Evolutionary conservation across 148 eudicot species (phyloP), one percentile per base, ranked within the genome.

Genomic region (Nepenthes gracilis): DNA sequence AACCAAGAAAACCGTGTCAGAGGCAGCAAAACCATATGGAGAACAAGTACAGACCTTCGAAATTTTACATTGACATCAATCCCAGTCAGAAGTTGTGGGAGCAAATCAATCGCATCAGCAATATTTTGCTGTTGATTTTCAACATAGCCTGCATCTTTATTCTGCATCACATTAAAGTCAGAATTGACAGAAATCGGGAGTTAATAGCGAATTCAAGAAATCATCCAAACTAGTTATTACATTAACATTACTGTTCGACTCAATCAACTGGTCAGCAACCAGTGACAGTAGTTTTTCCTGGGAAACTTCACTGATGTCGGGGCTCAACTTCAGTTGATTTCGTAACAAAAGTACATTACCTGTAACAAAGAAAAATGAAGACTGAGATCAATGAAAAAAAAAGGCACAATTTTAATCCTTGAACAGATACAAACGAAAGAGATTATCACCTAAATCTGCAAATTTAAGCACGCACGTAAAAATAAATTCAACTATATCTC

Each of bases 1-100:
- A 55, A 59, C 11, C 12, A 5, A 43, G 23, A 35, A 7, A 15
- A 43, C 49, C 7, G 1, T 2, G 6, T 2, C n/a, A 38, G 35
- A 5, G 53, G 53, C n/a, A 49, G 11, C n/a, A 1, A n/a, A 49
- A 49, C 2, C 12, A 49, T 2, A 49, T 49, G 10, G 13, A 11
- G 53, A 36, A 40, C 55, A 23, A 67, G 61, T 43, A 62, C 59
- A 64, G 71, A 91, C 97, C 95, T 91, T 62, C 77, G 72, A 54
- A 87, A 91, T 70, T 87, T 91, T 69, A 81, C 69, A 78, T 92
- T 92, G 47, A 92, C 96, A 84, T 92, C 98, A 82, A 92, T 92
- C 57, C 98, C 98, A 49, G 98, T 92, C 1, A 90, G 71, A 64
- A 92, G 98, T 55, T 88, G 82, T 11, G 94, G 91, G 66, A 92